Evolutionary conservation across 305 asterid genomes (phyloP).

Genomic region (Galium porrigens): DNA sequence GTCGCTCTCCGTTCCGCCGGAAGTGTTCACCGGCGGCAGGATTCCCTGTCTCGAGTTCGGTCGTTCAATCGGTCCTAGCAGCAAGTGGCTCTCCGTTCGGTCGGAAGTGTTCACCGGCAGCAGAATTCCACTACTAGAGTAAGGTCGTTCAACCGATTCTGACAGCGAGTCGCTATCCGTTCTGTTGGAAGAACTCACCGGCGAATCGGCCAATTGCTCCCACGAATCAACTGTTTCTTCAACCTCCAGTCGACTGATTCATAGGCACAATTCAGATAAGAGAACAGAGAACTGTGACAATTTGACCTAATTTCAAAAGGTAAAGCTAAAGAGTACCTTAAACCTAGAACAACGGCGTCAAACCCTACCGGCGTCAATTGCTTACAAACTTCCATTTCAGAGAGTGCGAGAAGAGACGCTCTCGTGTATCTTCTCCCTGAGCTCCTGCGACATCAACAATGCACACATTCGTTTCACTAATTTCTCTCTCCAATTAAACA

Average conservation of each 20-base stretch:
- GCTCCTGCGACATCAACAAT: conserved; percentile 14
- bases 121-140: neutral
- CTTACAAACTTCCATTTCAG: conserved; percentile 21
- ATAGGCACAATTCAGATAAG: neutral
- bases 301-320: neutral
- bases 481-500: neutral
- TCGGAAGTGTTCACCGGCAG: neutral
- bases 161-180: neutral
- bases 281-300: neutral
- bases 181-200: conserved; percentile 8
- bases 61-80: neutral
- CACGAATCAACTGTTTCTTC: conserved; percentile 15
- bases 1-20: neutral
- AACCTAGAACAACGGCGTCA: conserved; percentile 14
- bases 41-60: neutral
- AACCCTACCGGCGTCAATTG: conserved; percentile 26
- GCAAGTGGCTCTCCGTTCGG: neutral
- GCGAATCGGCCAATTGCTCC: conserved; percentile 13
- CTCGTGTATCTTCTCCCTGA: conserved; percentile 24
- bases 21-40: neutral
- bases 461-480: neutral
- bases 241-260: conserved; percentile 23
- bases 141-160: neutral
- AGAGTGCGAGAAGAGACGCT: conserved; percentile 29
- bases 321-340: conserved; percentile 17